Base-by-base conservation (phyloP, 768 basidiomycete species). In the Amylocystis lapponica region DNA sequence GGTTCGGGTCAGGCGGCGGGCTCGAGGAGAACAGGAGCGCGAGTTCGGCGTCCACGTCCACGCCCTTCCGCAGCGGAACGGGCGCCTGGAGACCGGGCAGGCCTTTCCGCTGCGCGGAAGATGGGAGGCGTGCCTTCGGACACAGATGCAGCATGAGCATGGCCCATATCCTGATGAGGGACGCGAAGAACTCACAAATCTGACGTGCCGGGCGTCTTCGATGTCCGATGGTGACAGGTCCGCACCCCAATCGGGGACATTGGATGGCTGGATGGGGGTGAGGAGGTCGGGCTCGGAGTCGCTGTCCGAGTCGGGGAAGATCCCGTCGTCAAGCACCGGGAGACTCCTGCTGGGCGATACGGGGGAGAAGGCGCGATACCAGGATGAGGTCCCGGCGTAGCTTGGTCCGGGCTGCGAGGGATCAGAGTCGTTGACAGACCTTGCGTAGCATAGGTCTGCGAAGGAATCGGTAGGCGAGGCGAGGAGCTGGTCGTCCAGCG, bases 401-500 rank as follows among this genome's bases (percentile, higher is more conserved):
- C 9, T 9, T n/a, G 9, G 29, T n/a, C 9, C n/a, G 29, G 29
- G 29, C n/a, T 9, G 9, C 29, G 29, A 30, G 29, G n/a, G 19
- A 12, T 20, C 27, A 11, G 14, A 27, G 4, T 33, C 31, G 20
- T 13, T 12, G 9, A 42, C 16, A 9, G 31, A 33, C 10, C 11
- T 22, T 10, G 63, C 50, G 43, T 69, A 72, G 47, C 71, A 72
- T 2, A 68, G 41, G 37, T 71, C 71, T 4, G 68, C 66, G 49
- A 70, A 72, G 20, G 69, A 60, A 20, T 68, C 66, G 3, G 61
- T 53, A 9, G 71, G 71, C 0, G 63, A 60, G 23, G 64, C 52
- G 10, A 72, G 62, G 0, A 72, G 65, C 46, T 69, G 64, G 17
- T 70, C 59, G 52, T 72, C 71, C 27, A 72, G 65, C 29, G 60